Base-by-base conservation (phyloP, 306 rosid species). In the Leucaena leucocephala region DNA sequence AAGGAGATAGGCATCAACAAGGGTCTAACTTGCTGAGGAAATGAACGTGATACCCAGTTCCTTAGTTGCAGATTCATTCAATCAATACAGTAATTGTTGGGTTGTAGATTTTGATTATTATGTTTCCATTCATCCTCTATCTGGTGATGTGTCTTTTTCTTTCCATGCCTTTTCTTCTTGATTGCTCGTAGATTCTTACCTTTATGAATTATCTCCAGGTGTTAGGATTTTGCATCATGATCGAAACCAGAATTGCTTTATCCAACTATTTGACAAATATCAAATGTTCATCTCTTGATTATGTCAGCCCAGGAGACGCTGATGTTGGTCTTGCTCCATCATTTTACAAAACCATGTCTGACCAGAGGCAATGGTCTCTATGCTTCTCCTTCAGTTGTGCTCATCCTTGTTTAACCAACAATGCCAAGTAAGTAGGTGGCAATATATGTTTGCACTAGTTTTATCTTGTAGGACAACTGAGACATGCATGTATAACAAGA, bases 371-470 rank as follows among this genome's bases (percentile, higher is more conserved):
- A n/a, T 58, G 79, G 80, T 79, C 79, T 82, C 61, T 63, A 12
- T 42, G 85, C 46, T 74, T 69, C 82, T 77, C 83, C 73, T 82
- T 83, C 80, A 50, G 57, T 59, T 76, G 77, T 40, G 34, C 72
- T 68, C 90, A 83, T 12, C 93, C 89, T 68, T 77, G 79, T 12
- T 77, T 84, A 35, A 69, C 73, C 61, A 67, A 80, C 74, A 76
- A 81, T 71, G 88, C 81, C 88, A 85, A 84, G 98, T 90, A 85
- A 88, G 97, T 88, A 50, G 44, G 61, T 35, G 7, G 40, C 3
- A 27, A 61, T 77, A 76, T 76, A 22, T 50, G 73, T 22, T 50
- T 65, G 78, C 57, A 42, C n/a, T 43, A 11, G 21, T 83, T 13
- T 22, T 22, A 68, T 67, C 21, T 59, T 57, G 58, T 44, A 17